Evolutionary conservation across 768 basidiomycete genomes (phyloP).

Genomic region (Auricularia auricula-judae): DNA sequence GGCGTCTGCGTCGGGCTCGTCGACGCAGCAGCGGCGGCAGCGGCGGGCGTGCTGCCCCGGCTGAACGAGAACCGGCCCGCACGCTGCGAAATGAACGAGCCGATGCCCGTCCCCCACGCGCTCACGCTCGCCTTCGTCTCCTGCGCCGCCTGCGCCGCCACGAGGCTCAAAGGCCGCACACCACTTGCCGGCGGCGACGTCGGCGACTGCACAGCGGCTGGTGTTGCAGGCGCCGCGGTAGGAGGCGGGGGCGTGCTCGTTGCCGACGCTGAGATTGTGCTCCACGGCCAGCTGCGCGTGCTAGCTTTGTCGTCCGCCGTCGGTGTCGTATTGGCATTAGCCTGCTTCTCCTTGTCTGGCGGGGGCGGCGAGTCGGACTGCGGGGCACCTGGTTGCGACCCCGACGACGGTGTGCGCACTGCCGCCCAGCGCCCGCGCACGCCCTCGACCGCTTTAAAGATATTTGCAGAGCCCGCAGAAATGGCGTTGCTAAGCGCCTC

Average conservation of each 20-base stretch:
- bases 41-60: slow-evolving; percentile 1
- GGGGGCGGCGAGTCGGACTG: slow-evolving; percentile 11
- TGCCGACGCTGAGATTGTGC: slow-evolving; percentile 1
- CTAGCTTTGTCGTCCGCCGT: slow-evolving; percentile 9
- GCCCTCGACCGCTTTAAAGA: slow-evolving; percentile 86
- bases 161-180: slow-evolving; percentile 19
- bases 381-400: slow-evolving; percentile 8
- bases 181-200: slow-evolving; percentile 8
- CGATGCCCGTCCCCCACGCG: slow-evolving; percentile 35
- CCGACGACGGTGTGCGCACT: slow-evolving; percentile 19
- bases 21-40: not conserved
- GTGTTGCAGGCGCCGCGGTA: not conserved
- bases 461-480: slow-evolving; percentile 59
- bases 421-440: slow-evolving; percentile 65
- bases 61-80: slow-evolving; percentile 27
- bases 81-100: slow-evolving; percentile 35
- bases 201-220: not conserved
- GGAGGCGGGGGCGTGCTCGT: slow-evolving; percentile 4
- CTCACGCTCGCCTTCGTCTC: slow-evolving; percentile 25
- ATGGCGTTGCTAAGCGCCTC: slow-evolving; percentile 79
- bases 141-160: slow-evolving; percentile 15
- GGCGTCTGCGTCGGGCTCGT: not conserved
- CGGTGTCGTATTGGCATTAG: slow-evolving; percentile 8
- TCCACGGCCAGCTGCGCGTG: not conserved
- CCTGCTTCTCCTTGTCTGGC: slow-evolving; percentile 15